These are phyloP conservation scores for Solanum okadae DNA, from an alignment of 257 asterid genomes.

Conservation along the genomic window DNA sequence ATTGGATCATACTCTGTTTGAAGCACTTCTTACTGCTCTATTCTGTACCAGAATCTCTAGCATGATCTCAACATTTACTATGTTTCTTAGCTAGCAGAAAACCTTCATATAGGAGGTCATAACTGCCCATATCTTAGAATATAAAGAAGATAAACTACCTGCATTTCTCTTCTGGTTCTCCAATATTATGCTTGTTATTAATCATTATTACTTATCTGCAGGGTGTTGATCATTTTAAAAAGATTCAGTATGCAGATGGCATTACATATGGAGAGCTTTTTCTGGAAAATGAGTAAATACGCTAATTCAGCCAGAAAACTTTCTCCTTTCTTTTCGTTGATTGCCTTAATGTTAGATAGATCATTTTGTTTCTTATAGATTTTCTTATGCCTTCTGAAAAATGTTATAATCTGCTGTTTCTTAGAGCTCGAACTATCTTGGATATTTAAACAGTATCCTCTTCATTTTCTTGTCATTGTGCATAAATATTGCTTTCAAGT, in stretches of 20 bases:
- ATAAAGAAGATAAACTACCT: background rate
- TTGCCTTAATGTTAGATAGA: background rate
- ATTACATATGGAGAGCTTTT: slow-evolving; percentile 96
- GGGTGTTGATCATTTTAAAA: slow-evolving; percentile 99
- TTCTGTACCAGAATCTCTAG: background rate
- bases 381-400: background rate
- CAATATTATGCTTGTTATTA: slow-evolving; percentile 2
- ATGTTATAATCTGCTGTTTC: background rate
- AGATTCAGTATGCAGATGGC: slow-evolving; percentile 91
- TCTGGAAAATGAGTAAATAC: slow-evolving; percentile 83
- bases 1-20: background rate
- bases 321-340: background rate
- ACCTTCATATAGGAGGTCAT: background rate
- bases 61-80: background rate
- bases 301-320: slow-evolving; percentile 3
- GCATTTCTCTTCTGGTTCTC: background rate
- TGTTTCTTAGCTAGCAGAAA: background rate
- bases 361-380: background rate
- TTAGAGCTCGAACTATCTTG: background rate
- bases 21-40: background rate
- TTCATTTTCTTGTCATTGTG: background rate
- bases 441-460: background rate
- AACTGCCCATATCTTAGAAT: background rate
- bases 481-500: background rate
- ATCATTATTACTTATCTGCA: slow-evolving; percentile 24